Evolutionary conservation across 768 basidiomycete genomes (phyloP).

Genomic region (Tephrocybe sp.): DNA sequence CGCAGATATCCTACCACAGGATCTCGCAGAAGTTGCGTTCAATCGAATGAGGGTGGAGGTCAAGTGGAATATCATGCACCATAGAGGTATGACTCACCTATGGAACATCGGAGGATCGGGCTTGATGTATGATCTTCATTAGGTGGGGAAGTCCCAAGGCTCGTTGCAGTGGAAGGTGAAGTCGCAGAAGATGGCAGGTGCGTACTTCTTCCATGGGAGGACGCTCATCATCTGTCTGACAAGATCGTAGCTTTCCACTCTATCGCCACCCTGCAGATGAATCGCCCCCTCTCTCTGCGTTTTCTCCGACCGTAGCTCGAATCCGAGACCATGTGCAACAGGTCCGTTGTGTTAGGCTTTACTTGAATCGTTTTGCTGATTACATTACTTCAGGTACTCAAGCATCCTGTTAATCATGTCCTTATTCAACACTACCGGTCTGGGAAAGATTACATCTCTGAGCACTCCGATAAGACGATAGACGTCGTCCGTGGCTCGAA

Average conservation of each 20-base stretch:
- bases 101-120: not conserved
- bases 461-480: conserved; percentile 86
- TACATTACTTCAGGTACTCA: conserved; percentile 25
- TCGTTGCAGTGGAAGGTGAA: conserved; percentile 62
- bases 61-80: conserved; percentile 71
- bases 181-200: conserved; percentile 46
- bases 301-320: conserved; percentile 64
- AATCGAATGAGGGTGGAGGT: conserved; percentile 63
- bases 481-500: conserved; percentile 73
- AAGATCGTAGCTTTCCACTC: conserved; percentile 52
- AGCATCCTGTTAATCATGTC: conserved; percentile 79
- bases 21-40: conserved; percentile 57
- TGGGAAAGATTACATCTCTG: conserved; percentile 81
- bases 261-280: conserved; percentile 84
- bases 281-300: conserved; percentile 65
- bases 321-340: conserved; percentile 67
- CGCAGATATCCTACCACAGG: conserved; percentile 53
- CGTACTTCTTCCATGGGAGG: not conserved
- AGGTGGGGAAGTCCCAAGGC: conserved; percentile 75
- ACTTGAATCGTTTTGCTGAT: not conserved
- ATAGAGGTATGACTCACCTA: conserved; percentile 53
- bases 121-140: conserved; percentile 1
- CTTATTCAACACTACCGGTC: conserved; percentile 80
- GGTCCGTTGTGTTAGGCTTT: conserved; percentile 19
- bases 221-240: not conserved